Evolutionary conservation across 495 filamentous ascomycete species (phyloP), one percentile per base, ranked within the genome.

Genomic region (Thermochaetoides thermophila): DNA sequence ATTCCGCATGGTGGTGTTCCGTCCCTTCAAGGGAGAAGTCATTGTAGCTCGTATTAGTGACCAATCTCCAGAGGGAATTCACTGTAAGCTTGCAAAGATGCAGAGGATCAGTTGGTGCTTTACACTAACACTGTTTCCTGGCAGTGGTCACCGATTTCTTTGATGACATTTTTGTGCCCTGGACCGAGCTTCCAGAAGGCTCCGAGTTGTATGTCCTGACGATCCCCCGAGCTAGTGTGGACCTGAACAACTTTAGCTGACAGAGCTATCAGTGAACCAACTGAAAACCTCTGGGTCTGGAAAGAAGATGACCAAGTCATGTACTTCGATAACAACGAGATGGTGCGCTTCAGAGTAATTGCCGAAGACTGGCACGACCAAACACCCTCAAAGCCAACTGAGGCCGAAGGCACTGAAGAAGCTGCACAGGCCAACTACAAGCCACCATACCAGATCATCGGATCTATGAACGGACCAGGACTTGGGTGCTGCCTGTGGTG

Each of bases 11-110:
- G 64, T 93, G n/a, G 82, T 95, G 7, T 96, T 96, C 53, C 72
- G 89, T 17, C 89, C 89, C 0, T 95, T 92, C 61, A 84, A 91
- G 51, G 77, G 79, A 14, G 91, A 97, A 52, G 81, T 91, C 29
- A 61, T 96, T 39, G 59, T 78, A 7, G 89, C 81, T 3, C 76
- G 71, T 38, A 95, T 95, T 42, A 71, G 68, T 24, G 71, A 71
- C 30, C 71, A 75, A n/a, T 73, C 69, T 3, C 56, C 68, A 11
- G 59, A 72, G 9, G 89, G 86, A 19, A 84, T 97, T 85, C 60
- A n/a, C n/a, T n/a, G n/a, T n/a, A n/a, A n/a, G n/a, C n/a, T n/a
- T n/a, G n/a, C n/a, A n/a, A n/a, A n/a, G n/a, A n/a, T n/a, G n/a
- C n/a, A n/a, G n/a, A n/a, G n/a, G n/a, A n/a, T n/a, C n/a, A n/a